Percentiles rank a stretch among this genome's conserved stretches.
These are phyloP conservation scores for Daldinia vernicosa DNA, from an alignment of 495 filamentous ascomycete species.

Conservation along the genomic window DNA sequence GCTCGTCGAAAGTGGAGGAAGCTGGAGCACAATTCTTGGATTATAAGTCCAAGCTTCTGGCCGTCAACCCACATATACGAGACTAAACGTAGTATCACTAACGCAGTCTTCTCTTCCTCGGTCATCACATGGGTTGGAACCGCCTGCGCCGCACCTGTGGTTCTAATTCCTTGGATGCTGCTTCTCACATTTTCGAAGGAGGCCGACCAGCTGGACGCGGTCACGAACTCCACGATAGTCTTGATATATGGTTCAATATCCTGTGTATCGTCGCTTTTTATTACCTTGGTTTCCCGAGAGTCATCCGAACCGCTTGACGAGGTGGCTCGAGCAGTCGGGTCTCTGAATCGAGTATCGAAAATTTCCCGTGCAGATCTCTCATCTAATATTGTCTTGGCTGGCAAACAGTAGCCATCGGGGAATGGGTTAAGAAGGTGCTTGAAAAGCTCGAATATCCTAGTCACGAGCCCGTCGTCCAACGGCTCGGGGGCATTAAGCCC, in stretches of 20 bases:
- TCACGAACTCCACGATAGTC: constrained; percentile 65
- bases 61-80: constrained; percentile 68
- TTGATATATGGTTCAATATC: constrained; percentile 60
- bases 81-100: constrained; percentile 62
- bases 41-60: constrained; percentile 64
- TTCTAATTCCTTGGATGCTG: constrained; percentile 58
- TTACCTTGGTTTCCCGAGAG: constrained; percentile 47
- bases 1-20: constrained; percentile 69
- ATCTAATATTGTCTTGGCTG: constrained; percentile 57
- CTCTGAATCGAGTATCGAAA: constrained; percentile 44
- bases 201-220: constrained; percentile 66
- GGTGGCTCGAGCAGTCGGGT: constrained; percentile 45
- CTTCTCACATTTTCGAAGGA: constrained; percentile 64
- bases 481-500: constrained; percentile 42
- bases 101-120: constrained; percentile 61
- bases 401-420: constrained; percentile 58
- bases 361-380: constrained; percentile 49
- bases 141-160: constrained; percentile 49
- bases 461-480: constrained; percentile 51
- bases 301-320: constrained; percentile 53
- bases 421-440: constrained; percentile 57
- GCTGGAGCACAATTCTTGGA: constrained; percentile 69
- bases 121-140: constrained; percentile 52
- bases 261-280: constrained; percentile 32
- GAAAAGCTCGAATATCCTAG: constrained; percentile 54